Evolutionary conservation across 2,329 filamentous ascomycete species (phyloP).

Genomic region (Colletotrichum zoysiae): DNA sequence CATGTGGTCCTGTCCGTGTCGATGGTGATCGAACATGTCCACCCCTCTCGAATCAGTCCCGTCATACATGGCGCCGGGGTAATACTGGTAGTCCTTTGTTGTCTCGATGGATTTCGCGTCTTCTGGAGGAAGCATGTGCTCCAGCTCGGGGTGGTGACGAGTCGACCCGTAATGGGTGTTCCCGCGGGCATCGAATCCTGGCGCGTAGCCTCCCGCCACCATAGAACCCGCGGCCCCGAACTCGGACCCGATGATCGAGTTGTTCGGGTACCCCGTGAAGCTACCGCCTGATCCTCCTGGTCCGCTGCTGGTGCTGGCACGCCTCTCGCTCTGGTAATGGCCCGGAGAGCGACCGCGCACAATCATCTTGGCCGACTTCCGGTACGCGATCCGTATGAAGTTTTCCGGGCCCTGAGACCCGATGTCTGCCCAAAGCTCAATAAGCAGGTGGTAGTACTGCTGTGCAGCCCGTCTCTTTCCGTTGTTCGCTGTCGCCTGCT

Average conservation of each 20-base stretch:
- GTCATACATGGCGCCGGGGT: constrained; percentile 64
- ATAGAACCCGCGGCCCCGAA: constrained; percentile 55
- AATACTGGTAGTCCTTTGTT: constrained; percentile 68
- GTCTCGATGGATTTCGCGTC: constrained; percentile 64
- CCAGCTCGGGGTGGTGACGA: constrained; percentile 64
- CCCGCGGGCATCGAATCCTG: constrained; percentile 56
- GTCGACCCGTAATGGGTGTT: constrained; percentile 56
- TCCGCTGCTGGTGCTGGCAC: constrained; percentile 77
- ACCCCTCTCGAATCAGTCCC: constrained; percentile 55
- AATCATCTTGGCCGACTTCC: constrained; percentile 84
- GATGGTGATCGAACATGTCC: constrained; percentile 62
- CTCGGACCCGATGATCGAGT: constrained; percentile 55
- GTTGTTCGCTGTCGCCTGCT: constrained; percentile 93
- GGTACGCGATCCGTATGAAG: constrained; percentile 78
- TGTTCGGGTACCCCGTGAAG: constrained; percentile 62
- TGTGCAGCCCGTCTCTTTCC: constrained; percentile 90
- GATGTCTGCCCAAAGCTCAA: constrained; percentile 83
- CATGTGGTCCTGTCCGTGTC: constrained; percentile 51
- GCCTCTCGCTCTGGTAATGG: constrained; percentile 80
- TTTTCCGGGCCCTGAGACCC: constrained; percentile 62
- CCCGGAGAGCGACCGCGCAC: constrained; percentile 87
- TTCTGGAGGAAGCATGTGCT: constrained; percentile 64
- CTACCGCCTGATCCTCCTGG: constrained; percentile 73
- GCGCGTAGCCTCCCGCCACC: constrained; percentile 54
- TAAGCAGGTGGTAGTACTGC: constrained; percentile 91